Conservation (phyloP, 176 grass and related monocot genomes). For the Poa annua region DNA sequence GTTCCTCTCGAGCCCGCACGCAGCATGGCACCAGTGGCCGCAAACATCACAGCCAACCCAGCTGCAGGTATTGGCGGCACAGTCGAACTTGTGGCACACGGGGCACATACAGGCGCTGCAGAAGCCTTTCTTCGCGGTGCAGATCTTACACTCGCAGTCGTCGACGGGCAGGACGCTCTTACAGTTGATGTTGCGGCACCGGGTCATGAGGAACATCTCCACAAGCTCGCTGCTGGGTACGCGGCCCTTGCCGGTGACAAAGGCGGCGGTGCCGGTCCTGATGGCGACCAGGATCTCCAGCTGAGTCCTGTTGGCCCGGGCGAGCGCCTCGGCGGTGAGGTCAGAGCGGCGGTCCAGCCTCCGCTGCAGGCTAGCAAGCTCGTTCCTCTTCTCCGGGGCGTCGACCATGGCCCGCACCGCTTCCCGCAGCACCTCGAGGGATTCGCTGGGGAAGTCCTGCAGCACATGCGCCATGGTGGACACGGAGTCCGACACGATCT, state of each 20-base stretch:
- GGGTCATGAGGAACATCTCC: conserved; percentile 80
- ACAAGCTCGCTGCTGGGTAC: conserved; percentile 71
- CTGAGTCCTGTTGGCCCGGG: conserved; percentile 71
- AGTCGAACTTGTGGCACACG: conserved; percentile 91
- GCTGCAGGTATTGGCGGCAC: conserved; percentile 87
- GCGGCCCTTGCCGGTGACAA: conserved; percentile 68
- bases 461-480: conserved; percentile 62
- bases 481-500: conserved; percentile 71
- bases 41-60: conserved; percentile 98
- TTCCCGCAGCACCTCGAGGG: conserved; percentile 64
- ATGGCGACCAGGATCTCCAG: conserved; percentile 91
- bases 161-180: conserved; percentile 79
- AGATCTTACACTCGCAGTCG: conserved; percentile 95
- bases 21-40: conserved; percentile 95
- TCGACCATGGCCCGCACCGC: conserved; percentile 59
- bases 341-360: conserved; percentile 78
- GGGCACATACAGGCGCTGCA: conserved; percentile 90
- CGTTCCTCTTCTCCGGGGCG: conserved; percentile 73
- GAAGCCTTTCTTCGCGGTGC: conserved; percentile 83
- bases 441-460: conserved; percentile 72
- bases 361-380: conserved; percentile 71
- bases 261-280: conserved; percentile 58
- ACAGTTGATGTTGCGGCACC: conserved; percentile 86
- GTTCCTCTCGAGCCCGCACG: conserved; percentile 77
- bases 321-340: conserved; percentile 61